A percentile compares a stretch with the other conserved stretches of the same genome.
phyloP scores from a whole-genome alignment of 2,329 filamentous ascomycete species.

The Tetracladium maxilliforme region DNA sequence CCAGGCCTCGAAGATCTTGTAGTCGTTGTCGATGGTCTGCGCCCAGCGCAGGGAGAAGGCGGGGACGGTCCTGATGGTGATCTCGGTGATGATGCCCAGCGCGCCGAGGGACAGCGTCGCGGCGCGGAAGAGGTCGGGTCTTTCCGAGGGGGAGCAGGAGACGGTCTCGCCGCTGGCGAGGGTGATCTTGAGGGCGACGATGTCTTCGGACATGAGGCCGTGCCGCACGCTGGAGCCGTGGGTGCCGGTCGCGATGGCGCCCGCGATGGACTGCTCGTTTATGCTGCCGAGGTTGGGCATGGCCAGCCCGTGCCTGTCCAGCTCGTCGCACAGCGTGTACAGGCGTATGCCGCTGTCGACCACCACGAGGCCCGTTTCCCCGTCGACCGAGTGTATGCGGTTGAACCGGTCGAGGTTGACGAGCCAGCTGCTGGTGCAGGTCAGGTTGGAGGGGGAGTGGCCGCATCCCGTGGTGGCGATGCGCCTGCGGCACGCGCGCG shows the following conservation, averaged over 20 bases:
- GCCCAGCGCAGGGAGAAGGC: slow-evolving; percentile 77
- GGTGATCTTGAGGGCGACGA: slow-evolving; percentile 63
- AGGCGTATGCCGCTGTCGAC: slow-evolving; percentile 86
- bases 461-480: slow-evolving; percentile 79
- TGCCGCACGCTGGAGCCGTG: slow-evolving; percentile 79
- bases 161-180: slow-evolving; percentile 66
- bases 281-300: slow-evolving; percentile 92
- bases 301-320: slow-evolving; percentile 64
- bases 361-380: slow-evolving; percentile 48
- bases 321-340: slow-evolving; percentile 54
- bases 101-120: slow-evolving; percentile 79
- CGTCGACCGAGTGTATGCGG: slow-evolving; percentile 56
- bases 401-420: slow-evolving; percentile 81
- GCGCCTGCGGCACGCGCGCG: slow-evolving; percentile 65
- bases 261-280: slow-evolving; percentile 83
- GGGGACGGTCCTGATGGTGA: slow-evolving; percentile 70
- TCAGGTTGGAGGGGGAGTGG: slow-evolving; percentile 85
- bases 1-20: slow-evolving; percentile 58
- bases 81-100: slow-evolving; percentile 78
- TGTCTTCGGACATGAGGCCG: slow-evolving; percentile 69
- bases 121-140: slow-evolving; percentile 72
- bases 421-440: slow-evolving; percentile 88
- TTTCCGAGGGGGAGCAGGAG: slow-evolving; percentile 50
- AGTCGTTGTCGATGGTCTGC: slow-evolving; percentile 62
- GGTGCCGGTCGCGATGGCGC: slow-evolving; percentile 83